Base-by-base conservation (phyloP, 1,284 basidiomycete genomes). In the Ganoderma resinaceum region DNA sequence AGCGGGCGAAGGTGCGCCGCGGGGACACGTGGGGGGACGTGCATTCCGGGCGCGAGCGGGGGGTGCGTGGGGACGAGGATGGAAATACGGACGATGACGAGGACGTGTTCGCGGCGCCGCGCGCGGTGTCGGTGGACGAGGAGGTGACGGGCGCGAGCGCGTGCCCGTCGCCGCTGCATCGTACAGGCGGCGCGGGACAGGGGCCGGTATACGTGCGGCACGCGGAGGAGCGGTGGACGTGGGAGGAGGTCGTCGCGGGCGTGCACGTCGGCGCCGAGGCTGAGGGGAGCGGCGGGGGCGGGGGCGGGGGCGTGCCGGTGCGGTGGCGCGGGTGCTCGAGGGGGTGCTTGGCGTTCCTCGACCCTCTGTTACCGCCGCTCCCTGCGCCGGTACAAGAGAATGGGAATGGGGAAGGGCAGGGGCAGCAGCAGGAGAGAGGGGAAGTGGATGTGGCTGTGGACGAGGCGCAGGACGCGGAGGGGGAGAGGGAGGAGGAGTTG, bases 241-340 rank as follows among this genome's bases (percentile, higher is more conserved):
- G 92, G 92, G 89, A 89, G 76, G 80, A 78, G 2, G 78, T 72
- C 16, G 78, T 93, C 52, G 89, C 86, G 0, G 87, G 87, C 4
- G 80, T 84, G 37, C 76, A 81, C 11, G 80, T 91, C 0, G 88
- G 87, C 14, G 84, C 83, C 3, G 46, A 49, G 16, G 84, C 83
- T 11, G 46, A 49, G 16, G 72, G 74, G 20, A 66, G 65, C 1
- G 66, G 57, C n/a, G 76, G 79, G 2, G 11, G 23, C 20, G 67
- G 64, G 1, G 65, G 57, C 16, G 77, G 79, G 2, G 46, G 46
- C 11, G 88, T 91, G 12, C 89, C 91, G n/a, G 69, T 94, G 46
- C 77, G 82, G 63, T 94, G 92, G 91, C 80, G 90, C 29, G 92
- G 92, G 0, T 94, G 92, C 76, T 76, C 78, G 35, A 71, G 69